Evolutionary conservation across 2,329 filamentous ascomycete genomes (phyloP).

Genomic region (Zymoseptoria pseudotritici): DNA sequence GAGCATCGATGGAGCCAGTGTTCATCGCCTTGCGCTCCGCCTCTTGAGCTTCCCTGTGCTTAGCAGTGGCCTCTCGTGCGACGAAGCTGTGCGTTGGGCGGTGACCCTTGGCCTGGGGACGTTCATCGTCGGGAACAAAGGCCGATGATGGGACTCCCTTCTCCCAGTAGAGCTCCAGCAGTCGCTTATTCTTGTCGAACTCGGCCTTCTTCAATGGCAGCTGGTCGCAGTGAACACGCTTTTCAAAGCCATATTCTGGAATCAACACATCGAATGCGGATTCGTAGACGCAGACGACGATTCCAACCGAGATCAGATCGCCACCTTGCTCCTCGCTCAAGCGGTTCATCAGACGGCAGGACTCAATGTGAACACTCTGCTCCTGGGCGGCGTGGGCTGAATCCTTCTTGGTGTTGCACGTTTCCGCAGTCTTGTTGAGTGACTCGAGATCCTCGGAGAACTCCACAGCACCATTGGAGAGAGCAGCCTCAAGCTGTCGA

Average conservation of each 20-base stretch:
- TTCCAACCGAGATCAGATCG: conserved; percentile 89
- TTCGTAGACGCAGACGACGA: conserved; percentile 95
- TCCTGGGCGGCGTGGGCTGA: conserved; percentile 96
- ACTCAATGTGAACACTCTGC: conserved; percentile 97
- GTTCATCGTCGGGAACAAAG: conserved; percentile 93
- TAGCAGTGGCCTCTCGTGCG: conserved; percentile 73
- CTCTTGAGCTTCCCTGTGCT: conserved; percentile 80
- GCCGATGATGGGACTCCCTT: conserved; percentile 95
- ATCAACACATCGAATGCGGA: conserved; percentile 97
- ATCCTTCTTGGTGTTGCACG: conserved; percentile 98
- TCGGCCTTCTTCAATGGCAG: conserved; percentile 98
- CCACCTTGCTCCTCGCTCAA: conserved; percentile 77
- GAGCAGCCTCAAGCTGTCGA: conserved; percentile 79
- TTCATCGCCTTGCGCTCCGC: conserved; percentile 88
- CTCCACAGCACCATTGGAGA: conserved; percentile 74
- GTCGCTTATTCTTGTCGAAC: conserved; percentile 89
- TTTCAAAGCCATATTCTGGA: conserved; percentile 97
- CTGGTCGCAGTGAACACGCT: conserved; percentile 98
- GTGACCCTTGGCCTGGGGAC: conserved; percentile 65
- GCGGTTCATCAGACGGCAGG: conserved; percentile 92
- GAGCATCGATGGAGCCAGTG: conserved; percentile 85
- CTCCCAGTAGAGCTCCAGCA: conserved; percentile 98
- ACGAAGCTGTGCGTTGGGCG: conserved; percentile 50
- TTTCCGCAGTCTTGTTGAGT: conserved; percentile 84
- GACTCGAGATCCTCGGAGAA: conserved; percentile 84